Base-by-base conservation (phyloP, 345 rosid species). In the Capsella bursapastoris region DNA sequence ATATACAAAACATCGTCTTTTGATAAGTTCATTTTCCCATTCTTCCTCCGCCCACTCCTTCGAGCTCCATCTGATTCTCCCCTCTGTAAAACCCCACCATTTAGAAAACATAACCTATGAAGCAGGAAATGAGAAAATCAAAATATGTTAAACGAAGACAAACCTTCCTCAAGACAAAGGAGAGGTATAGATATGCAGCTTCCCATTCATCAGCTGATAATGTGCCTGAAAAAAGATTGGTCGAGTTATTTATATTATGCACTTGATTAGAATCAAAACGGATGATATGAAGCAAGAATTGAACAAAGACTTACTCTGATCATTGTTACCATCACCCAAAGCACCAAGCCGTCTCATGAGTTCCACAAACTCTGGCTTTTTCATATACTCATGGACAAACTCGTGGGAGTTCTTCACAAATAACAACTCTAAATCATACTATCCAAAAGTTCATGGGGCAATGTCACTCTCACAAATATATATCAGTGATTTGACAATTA, bases 161-260 rank as follows among this genome's bases (percentile, higher is more conserved):
- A 56, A 92, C 99, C 99, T 95, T 95, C 73, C 71, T 89, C 84
- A 90, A 79, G 68, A 89, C 99, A 70, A 89, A 90, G 7, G 97
- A 83, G 75, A 89, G 82, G 80, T 92, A 95, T 12, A 95, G 66
- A 74, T 95, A 95, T 44, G 99, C 93, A 32, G 73, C 97, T 82
- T 95, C 99, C 99, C 97, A 92, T 76, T 95, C 99, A 53, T 95
- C 99, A 10, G 88, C 87, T 32, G 97, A 88, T 56, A 95, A 76
- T 4, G 97, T 92, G 81, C 93, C 97, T 92, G 78, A 44, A 44
- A 68, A 79, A 15, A 50, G 7, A 11, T 28, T 35, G 16, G 25
- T 22, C 37, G 5, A 47, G 4, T 16, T 0, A 68, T 60, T 28
- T n/a, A 11, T 55, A 58, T 61, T 52, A 25, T 22, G 7, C 44